These are phyloP conservation scores for Mycena alexandri DNA, from an alignment of 768 basidiomycete genomes.

Conservation along the genomic window DNA sequence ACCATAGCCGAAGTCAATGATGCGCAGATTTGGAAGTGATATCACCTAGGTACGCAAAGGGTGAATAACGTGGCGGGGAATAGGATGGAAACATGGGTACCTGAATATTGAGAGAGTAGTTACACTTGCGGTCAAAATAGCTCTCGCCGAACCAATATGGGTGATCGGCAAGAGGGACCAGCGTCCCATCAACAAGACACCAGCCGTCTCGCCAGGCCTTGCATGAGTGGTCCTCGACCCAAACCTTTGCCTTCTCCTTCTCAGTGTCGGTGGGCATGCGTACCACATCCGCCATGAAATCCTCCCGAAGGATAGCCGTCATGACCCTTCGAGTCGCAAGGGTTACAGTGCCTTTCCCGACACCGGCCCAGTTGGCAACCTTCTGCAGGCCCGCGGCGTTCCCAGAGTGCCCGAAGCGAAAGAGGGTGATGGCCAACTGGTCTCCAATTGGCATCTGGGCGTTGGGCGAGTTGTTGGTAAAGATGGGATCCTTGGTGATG, in stretches of 20 bases:
- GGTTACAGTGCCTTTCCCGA: conserved; percentile 48
- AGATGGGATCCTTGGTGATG: conserved; percentile 41
- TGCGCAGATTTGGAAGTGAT: conserved; percentile 38
- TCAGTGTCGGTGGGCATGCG: conserved; percentile 48
- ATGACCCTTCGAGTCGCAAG: conserved; percentile 46
- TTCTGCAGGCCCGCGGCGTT: conserved; percentile 48
- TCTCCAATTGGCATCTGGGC: conserved; percentile 42
- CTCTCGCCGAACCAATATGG: conserved; percentile 50
- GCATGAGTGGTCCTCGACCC: conserved; percentile 51
- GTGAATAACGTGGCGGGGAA: too few relatives aligned
- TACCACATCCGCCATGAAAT: conserved; percentile 44
- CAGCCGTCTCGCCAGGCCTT: conserved; percentile 52
- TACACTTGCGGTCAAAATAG: too few relatives aligned
- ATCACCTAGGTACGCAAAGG: too few relatives aligned
- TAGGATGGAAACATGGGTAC: conserved; percentile 19
- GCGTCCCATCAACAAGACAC: conserved; percentile 54
- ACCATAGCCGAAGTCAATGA: conserved; percentile 48
- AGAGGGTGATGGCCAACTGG: conserved; percentile 55
- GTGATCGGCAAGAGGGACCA: conserved; percentile 47
- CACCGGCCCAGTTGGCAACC: conserved; percentile 54
- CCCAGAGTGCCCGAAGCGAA: conserved; percentile 54
- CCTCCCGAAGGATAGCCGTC: conserved; percentile 43
- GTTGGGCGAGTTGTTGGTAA: conserved; percentile 44
- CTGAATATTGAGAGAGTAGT: conserved; percentile 54
- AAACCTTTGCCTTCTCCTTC: conserved; percentile 52